phyloP scores from a whole-genome alignment of 106 monocot genomes.

The Dendrobium officinale region DNA sequence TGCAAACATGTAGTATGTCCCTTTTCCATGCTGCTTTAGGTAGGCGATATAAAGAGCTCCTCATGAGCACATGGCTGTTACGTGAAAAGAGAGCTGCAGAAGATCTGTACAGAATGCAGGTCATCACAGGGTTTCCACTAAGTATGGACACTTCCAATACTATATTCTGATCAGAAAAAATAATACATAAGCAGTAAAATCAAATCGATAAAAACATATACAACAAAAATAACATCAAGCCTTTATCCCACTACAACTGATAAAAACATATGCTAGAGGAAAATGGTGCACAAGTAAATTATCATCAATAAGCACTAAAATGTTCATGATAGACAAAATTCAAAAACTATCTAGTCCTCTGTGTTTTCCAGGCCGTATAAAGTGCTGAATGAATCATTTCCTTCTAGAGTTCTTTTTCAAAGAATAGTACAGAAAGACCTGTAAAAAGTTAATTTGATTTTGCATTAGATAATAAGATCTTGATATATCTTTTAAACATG shows the following conservation, averaged over 20 bases:
- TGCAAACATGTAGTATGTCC: conserved; percentile 14
- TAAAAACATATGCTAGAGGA: background rate
- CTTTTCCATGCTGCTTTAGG: conserved; percentile 29
- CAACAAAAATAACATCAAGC: background rate
- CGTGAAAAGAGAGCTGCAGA: background rate
- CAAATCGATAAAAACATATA: background rate
- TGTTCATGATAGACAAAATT: background rate
- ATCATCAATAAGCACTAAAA: too few species aligned
- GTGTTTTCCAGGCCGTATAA: background rate
- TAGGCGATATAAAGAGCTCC: conserved; percentile 40
- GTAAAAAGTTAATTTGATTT: background rate
- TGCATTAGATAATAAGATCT: background rate
- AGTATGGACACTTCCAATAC: background rate
- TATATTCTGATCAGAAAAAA: background rate
- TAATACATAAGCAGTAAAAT: background rate
- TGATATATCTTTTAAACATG: background rate
- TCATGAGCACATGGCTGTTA: conserved; percentile 23
- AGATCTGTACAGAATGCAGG: conserved; percentile 1
- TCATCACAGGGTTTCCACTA: background rate
- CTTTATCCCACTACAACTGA: background rate
- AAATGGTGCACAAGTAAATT: background rate
- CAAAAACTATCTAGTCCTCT: background rate
- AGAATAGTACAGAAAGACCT: background rate
- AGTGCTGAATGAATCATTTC: background rate
- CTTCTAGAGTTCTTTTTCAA: background rate